phyloP scores from a whole-genome alignment of 2,329 filamentous ascomycete species.

The Biscogniauxia marginata region DNA sequence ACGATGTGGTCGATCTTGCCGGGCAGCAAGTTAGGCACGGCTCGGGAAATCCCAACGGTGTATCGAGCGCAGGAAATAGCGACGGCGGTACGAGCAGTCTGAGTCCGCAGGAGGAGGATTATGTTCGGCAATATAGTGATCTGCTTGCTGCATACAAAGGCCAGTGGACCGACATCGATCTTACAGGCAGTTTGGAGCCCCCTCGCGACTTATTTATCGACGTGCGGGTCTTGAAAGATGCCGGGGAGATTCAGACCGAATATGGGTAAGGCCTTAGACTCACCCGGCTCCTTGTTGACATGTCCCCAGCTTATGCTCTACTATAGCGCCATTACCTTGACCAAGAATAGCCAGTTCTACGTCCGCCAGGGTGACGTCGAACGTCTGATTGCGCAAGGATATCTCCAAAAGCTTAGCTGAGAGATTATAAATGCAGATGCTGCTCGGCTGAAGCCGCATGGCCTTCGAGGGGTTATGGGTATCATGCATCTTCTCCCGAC shows the following conservation, averaged over 20 bases:
- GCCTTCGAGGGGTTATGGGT: neutral
- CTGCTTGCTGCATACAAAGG: constrained; percentile 95
- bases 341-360: constrained; percentile 97
- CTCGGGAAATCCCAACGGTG: constrained; percentile 33
- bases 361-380: constrained; percentile 96
- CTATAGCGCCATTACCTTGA: constrained; percentile 83
- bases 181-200: constrained; percentile 90
- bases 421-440: neutral
- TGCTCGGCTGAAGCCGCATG: neutral
- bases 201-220: constrained; percentile 97
- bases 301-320: constrained; percentile 23
- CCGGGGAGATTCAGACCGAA: constrained; percentile 97
- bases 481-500: neutral
- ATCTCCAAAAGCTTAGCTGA: constrained; percentile 86
- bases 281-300: constrained; percentile 1
- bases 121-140: constrained; percentile 87
- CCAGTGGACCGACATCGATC: constrained; percentile 95
- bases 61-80: constrained; percentile 37
- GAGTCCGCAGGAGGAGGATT: constrained; percentile 95
- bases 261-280: constrained; percentile 68
- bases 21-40: constrained; percentile 52
- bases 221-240: constrained; percentile 92
- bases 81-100: constrained; percentile 68
- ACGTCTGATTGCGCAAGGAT: constrained; percentile 88
- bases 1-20: constrained; percentile 73